Conservation (phyloP, 2,329 filamentous ascomycete species). For the Bimuria novae-zelandiae region DNA sequence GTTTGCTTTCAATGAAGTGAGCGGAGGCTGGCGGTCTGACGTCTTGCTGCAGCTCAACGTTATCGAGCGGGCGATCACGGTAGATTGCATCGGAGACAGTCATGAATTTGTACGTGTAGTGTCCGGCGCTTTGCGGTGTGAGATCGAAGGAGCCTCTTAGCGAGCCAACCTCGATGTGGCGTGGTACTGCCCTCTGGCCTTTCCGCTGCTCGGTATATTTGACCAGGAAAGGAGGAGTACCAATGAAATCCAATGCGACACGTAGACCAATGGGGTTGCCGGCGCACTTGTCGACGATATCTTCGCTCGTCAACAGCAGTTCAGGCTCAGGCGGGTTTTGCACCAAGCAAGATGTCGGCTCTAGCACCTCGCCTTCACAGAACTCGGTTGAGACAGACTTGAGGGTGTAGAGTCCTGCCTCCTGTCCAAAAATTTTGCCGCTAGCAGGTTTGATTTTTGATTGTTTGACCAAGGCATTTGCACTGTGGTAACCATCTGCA, state of each 20-base stretch:
- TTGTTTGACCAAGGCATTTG: constrained; percentile 61
- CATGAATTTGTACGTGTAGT: constrained; percentile 84
- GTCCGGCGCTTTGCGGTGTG: constrained; percentile 77
- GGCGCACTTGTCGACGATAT: constrained; percentile 93
- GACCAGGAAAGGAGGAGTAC: constrained; percentile 88
- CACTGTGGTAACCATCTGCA: constrained; percentile 68
- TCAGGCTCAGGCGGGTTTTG: constrained; percentile 89
- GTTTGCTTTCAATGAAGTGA: constrained; percentile 62
- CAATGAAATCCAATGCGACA: constrained; percentile 86
- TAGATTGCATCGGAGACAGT: constrained; percentile 85
- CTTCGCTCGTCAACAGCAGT: constrained; percentile 72
- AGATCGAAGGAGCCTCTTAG: constrained; percentile 84
- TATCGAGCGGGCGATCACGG: constrained; percentile 54
- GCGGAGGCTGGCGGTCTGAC: constrained; percentile 93
- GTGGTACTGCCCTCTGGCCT: constrained; percentile 58
- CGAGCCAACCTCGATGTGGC: constrained; percentile 61
- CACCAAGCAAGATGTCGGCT: constrained; percentile 91
- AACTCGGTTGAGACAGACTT: constrained; percentile 77
- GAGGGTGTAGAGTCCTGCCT: constrained; percentile 85
- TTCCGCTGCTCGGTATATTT: constrained; percentile 72
- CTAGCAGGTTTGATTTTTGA: constrained; percentile 65
- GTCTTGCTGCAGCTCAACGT: constrained; percentile 77
- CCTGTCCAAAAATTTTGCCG: constrained; percentile 70
- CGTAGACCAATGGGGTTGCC: constrained; percentile 89
- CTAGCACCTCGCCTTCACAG: constrained; percentile 85